Evolutionary conservation across 495 filamentous ascomycete genomes (phyloP).

Genomic region (Copromyces sp.): DNA sequence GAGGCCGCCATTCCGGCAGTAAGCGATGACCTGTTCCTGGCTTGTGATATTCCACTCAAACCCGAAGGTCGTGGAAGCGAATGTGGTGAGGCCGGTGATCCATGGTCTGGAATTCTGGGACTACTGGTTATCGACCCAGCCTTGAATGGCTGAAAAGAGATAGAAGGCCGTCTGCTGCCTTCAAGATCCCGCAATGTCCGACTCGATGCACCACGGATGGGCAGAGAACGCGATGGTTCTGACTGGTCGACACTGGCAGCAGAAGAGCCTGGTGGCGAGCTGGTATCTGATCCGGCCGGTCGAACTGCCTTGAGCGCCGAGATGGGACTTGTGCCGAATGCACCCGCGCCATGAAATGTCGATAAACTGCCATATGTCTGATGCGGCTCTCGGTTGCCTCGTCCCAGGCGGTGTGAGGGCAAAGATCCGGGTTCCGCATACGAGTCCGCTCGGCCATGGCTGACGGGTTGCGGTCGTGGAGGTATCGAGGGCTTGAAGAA

Average conservation of each 20-base stretch:
- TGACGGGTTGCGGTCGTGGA: conserved; percentile 21
- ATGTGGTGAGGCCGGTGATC: conserved; percentile 49
- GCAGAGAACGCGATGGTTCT: conserved; percentile 33
- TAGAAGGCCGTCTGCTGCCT: conserved; percentile 54
- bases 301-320: conserved; percentile 67
- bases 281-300: conserved; percentile 44
- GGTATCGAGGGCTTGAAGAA: conserved; percentile 68
- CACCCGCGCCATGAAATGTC: conserved; percentile 78
- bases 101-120: conserved; percentile 39
- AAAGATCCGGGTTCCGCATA: conserved; percentile 63
- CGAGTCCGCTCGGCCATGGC: conserved; percentile 25
- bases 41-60: conserved; percentile 47
- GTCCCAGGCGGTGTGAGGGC: conserved; percentile 41
- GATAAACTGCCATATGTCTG: conserved; percentile 88
- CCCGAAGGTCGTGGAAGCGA: conserved; percentile 41
- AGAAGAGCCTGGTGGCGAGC: conserved; percentile 54
- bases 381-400: conserved; percentile 51
- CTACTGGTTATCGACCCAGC: conserved; percentile 89
- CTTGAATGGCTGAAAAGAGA: conserved; percentile 92
- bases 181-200: conserved; percentile 36
- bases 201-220: conserved; percentile 25
- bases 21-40: conserved; percentile 55
- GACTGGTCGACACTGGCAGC: conserved; percentile 39
- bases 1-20: conserved; percentile 56
- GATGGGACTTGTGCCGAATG: conserved; percentile 71